Percentiles rank a stretch among this genome's conserved stretches.
These are phyloP conservation scores for Suhomyces terraborum DNA, from an alignment of 1,139 yeast genomes.

Conservation along the genomic window DNA sequence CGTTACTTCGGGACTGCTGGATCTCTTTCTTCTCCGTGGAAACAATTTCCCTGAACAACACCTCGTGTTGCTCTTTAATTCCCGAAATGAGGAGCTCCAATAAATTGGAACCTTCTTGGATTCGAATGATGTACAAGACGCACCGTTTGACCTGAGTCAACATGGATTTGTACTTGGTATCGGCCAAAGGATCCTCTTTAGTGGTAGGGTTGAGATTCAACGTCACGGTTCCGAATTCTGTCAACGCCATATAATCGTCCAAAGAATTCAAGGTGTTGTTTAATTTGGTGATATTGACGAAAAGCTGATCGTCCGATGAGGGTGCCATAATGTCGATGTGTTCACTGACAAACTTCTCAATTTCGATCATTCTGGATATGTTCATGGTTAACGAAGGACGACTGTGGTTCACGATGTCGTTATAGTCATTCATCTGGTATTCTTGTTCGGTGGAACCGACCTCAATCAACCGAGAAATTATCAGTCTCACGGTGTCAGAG, in stretches of 20 bases:
- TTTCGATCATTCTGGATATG: conserved; percentile 62
- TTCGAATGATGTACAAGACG: conserved; percentile 74
- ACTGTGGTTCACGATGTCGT: conserved; percentile 67
- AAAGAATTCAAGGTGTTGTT: conserved; percentile 40
- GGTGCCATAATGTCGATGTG: conserved; percentile 56
- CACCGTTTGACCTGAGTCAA: conserved; percentile 83
- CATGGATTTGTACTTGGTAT: conserved; percentile 53
- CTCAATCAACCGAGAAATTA: conserved; percentile 52
- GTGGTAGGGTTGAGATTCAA: conserved; percentile 54
- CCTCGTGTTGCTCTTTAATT: conserved; percentile 69
- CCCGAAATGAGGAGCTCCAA: conserved; percentile 75
- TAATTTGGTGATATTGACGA: conserved; percentile 41
- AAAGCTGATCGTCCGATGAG: conserved; percentile 56
- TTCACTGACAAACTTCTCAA: conserved; percentile 59
- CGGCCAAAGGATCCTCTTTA: conserved; percentile 45
- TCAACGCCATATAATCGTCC: conserved; percentile 42
- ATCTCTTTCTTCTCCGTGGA: conserved; percentile 45
- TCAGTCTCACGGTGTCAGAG: conserved; percentile 44
- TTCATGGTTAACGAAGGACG: conserved; percentile 66
- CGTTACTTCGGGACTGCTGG: conserved; percentile 22
- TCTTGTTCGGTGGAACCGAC: conserved; percentile 60
- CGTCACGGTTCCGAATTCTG: conserved; percentile 44
- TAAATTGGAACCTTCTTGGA: conserved; percentile 73
- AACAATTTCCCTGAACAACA: conserved; percentile 57
- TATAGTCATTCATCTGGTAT: conserved; percentile 65